phyloP scores from a whole-genome alignment of 805 yeast species.

The Ogataea zsoltii region DNA sequence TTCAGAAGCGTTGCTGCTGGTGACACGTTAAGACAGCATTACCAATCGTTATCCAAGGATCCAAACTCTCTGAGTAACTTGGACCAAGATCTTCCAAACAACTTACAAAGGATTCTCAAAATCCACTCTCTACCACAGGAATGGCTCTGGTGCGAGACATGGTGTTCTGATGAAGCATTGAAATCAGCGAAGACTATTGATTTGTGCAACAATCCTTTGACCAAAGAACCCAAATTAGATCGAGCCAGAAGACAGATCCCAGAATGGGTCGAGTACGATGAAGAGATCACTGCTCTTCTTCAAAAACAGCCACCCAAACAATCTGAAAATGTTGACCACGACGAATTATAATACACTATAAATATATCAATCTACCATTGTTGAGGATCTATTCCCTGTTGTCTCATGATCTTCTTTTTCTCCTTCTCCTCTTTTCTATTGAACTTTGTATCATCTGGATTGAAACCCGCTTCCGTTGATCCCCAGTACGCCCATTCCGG shows the following conservation, averaged over 20 bases:
- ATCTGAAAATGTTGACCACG: conserved; percentile 5
- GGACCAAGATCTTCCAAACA: conserved; percentile 94
- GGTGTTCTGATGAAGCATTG: conserved; percentile 73
- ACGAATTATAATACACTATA: conserved; percentile 14
- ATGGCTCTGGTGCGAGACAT: conserved; percentile 93
- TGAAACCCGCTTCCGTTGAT: conserved; percentile 81
- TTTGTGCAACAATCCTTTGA: conserved; percentile 79
- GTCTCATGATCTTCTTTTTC: conserved; percentile 42
- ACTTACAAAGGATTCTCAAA: conserved; percentile 65
- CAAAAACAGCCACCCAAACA: not conserved
- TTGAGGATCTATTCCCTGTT: conserved; percentile 1
- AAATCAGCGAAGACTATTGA: conserved; percentile 75
- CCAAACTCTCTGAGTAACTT: conserved; percentile 76
- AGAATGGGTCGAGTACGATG: conserved; percentile 73
- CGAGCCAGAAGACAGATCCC: conserved; percentile 75
- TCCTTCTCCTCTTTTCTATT: conserved; percentile 63
- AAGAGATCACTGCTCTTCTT: conserved; percentile 43
- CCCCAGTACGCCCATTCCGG: conserved; percentile 95
- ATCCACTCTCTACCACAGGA: conserved; percentile 76
- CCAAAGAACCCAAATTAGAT: conserved; percentile 76
- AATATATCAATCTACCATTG: conserved; percentile 1
- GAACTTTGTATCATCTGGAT: conserved; percentile 76
- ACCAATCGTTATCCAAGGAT: conserved; percentile 78
- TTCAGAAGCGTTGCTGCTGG: conserved; percentile 75
- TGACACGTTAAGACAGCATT: conserved; percentile 77